Evolutionary conservation across 2,329 filamentous ascomycete species (phyloP).

Genomic region (Sporothrix dimorphospora): DNA sequence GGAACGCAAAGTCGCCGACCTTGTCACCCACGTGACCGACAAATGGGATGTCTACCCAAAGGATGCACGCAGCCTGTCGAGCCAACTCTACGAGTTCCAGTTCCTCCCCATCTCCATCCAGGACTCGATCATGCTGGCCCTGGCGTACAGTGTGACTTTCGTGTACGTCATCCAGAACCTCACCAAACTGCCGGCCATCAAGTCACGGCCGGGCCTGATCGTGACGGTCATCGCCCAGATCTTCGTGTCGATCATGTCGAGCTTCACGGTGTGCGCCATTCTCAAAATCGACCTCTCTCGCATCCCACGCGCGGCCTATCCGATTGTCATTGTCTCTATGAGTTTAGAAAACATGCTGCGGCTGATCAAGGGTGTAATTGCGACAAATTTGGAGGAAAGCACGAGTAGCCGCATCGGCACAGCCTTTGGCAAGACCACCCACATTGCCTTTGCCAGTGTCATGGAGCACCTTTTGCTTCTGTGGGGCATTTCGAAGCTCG

Average conservation of each 20-base stretch:
- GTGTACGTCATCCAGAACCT: slow-evolving; percentile 69
- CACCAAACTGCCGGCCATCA: slow-evolving; percentile 71
- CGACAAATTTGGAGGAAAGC: slow-evolving; percentile 68
- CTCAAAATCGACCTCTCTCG: slow-evolving; percentile 74
- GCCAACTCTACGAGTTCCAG: slow-evolving; percentile 75
- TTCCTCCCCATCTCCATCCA: slow-evolving; percentile 72
- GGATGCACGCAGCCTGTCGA: slow-evolving; percentile 56
- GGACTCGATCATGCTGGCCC: slow-evolving; percentile 65
- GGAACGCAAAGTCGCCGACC: slow-evolving; percentile 60
- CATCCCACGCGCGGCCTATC: slow-evolving; percentile 74
- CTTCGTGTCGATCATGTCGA: slow-evolving; percentile 72
- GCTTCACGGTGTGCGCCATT: slow-evolving; percentile 77
- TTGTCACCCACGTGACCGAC: slow-evolving; percentile 54
- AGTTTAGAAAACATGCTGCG: slow-evolving; percentile 80
- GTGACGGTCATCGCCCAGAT: slow-evolving; percentile 72
- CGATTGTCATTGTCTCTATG: slow-evolving; percentile 74
- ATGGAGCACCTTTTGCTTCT: slow-evolving; percentile 70
- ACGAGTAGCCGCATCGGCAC: slow-evolving; percentile 71
- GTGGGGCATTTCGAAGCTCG: slow-evolving; percentile 65
- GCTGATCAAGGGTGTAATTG: slow-evolving; percentile 75
- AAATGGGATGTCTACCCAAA: slow-evolving; percentile 69
- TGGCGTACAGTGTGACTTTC: slow-evolving; percentile 66
- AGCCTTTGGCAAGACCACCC: slow-evolving; percentile 73
- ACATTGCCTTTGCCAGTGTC: slow-evolving; percentile 68
- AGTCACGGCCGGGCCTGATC: slow-evolving; percentile 73